A percentile compares a stretch with the other conserved stretches of the same genome.
phyloP scores from a whole-genome alignment of 1,139 yeast genomes.

The Lodderomyces beijingensis region DNA sequence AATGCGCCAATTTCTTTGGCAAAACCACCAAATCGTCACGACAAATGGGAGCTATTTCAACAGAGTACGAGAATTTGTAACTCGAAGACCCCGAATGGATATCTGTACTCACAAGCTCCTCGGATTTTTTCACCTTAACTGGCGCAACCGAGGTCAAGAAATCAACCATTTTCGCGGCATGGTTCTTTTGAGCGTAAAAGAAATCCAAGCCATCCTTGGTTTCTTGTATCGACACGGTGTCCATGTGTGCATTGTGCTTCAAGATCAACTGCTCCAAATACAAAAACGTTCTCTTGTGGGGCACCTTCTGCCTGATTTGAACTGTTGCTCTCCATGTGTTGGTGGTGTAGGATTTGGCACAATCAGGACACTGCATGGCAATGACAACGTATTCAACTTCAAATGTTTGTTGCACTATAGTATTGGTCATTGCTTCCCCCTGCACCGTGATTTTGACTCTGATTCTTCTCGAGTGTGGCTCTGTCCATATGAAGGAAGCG shows the following conservation, averaged over 20 bases:
- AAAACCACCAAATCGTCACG: constrained; percentile 91
- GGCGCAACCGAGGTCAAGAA: constrained; percentile 86
- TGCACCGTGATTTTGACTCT: constrained; percentile 89
- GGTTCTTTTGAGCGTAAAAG: constrained; percentile 82
- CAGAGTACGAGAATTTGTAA: constrained; percentile 87
- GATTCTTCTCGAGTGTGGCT: constrained; percentile 95
- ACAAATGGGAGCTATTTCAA: constrained; percentile 96
- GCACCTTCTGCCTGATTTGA: constrained; percentile 95
- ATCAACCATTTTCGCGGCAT: constrained; percentile 91
- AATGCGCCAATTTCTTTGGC: constrained; percentile 79
- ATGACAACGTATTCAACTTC: constrained; percentile 92
- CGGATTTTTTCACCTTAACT: constrained; percentile 77
- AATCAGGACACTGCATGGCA: constrained; percentile 98
- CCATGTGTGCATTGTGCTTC: constrained; percentile 90
- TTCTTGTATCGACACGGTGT: constrained; percentile 90
- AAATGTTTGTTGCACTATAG: constrained; percentile 90
- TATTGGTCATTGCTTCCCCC: constrained; percentile 91
- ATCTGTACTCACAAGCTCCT: constrained; percentile 88
- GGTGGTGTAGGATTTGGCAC: constrained; percentile 94
- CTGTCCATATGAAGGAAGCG: constrained; percentile 97
- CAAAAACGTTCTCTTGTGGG: constrained; percentile 93
- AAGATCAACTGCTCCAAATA: constrained; percentile 92
- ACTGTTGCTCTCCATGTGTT: constrained; percentile 98
- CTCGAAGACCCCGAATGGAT: constrained; percentile 86
- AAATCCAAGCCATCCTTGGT: constrained; percentile 93